Percentiles rank a stretch among this genome's conserved stretches.
These are phyloP conservation scores for Boletus huronensis DNA, from an alignment of 768 basidiomycete species.

Conservation along the genomic window DNA sequence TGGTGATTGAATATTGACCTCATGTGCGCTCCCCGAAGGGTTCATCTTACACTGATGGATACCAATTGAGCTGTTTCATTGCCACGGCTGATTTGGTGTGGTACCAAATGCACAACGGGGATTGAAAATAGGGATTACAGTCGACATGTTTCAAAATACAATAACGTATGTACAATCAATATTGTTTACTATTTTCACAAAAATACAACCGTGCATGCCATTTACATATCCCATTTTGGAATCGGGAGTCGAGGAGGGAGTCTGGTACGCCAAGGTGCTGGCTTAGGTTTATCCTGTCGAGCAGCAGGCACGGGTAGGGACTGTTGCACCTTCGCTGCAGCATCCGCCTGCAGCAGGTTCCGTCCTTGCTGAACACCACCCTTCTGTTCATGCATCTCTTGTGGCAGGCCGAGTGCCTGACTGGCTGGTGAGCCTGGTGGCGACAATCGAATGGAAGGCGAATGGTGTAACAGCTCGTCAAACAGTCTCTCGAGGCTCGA, in stretches of 20 bases:
- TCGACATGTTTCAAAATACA: neutral
- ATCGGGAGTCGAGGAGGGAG: conserved; percentile 31
- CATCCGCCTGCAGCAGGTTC: neutral
- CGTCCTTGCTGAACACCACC: neutral
- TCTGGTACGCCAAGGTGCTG: conserved; percentile 21
- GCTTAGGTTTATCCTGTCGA: conserved; percentile 6
- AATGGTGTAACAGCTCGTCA: conserved; percentile 11
- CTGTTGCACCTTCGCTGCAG: neutral
- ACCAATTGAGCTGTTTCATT: too few species aligned
- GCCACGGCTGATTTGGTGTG: too few species aligned
- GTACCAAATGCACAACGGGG: too few species aligned
- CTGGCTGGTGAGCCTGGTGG: conserved; percentile 14
- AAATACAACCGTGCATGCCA: neutral
- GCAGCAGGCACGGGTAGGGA: neutral
- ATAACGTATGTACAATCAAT: neutral
- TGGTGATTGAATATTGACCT: too few species aligned
- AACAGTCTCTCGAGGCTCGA: conserved; percentile 14
- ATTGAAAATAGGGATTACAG: neutral
- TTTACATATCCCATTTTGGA: conserved; percentile 29
- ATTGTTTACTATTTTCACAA: neutral
- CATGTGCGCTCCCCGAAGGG: too few species aligned
- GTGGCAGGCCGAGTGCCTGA: neutral
- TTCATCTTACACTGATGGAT: too few species aligned
- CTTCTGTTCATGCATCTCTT: neutral
- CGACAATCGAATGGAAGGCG: conserved; percentile 20